Base-by-base conservation (phyloP, 2,329 filamentous ascomycete genomes). In the Akanthomyces uredinophilus region DNA sequence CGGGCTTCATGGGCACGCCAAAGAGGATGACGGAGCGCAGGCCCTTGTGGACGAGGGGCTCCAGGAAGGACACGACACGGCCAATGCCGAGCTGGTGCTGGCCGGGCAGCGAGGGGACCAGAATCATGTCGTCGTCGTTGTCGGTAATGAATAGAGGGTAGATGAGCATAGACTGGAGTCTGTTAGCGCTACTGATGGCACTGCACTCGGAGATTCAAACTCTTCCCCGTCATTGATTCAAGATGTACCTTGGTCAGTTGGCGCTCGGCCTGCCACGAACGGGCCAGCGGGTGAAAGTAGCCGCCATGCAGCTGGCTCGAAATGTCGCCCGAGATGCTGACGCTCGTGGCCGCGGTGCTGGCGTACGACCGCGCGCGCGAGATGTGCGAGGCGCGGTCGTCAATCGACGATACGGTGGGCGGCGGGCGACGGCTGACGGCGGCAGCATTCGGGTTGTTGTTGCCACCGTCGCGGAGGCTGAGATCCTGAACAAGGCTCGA, bases 61-160 rank as follows among this genome's bases (percentile, higher is more conserved):
- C 87, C 67, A 98, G 85, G 78, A 94, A 95, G 8, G 91, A 86
- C 7, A 96, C 82, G 63, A 98, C 75, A 69, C 88, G 91, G 81
- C 96, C 96, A 72, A 98, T 74, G 65, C 95, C 94, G 64, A 92
- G 87, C 71, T 94, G 93, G 76, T 88, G 82, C 76, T 98, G 94
- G 73, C 92, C 92, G 1, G 95, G 95, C 4, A 99, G 85, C 22
- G 93, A 96, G 56, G 93, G 89, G 62, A 99, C 96, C 18, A 90
- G 82, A 16, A 88, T 90, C 79, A 97, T 91, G 78, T 98, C 94
- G 71, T 98, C 91, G 41, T 94, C 90, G 71, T 91, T 86, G 76
- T 99, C 95, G 70, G 95, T 96, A 67, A 99, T 86, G 80, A 99
- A 99, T 67, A 99, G 84, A 14, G 95, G 95, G 78, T 96, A 98